Percentiles rank a stretch among this genome's conserved stretches.
These are phyloP conservation scores for Teunomyces tritomae DNA, from an alignment of 805 yeast species.

Conservation along the genomic window DNA sequence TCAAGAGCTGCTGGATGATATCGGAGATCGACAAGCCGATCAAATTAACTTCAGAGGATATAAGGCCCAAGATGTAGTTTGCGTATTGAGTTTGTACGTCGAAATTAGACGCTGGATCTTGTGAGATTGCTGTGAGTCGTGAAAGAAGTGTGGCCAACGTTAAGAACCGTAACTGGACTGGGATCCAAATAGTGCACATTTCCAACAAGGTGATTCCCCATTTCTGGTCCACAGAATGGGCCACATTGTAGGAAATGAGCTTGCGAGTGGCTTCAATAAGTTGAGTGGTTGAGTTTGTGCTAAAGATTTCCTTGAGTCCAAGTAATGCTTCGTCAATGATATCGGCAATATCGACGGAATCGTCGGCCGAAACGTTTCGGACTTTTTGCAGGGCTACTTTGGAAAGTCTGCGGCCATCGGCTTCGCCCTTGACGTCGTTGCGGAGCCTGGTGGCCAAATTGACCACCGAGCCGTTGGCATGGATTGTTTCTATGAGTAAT, in stretches of 20 bases:
- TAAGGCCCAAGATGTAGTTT: slow-evolving; percentile 50
- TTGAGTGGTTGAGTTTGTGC: slow-evolving; percentile 60
- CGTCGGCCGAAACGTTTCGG: slow-evolving; percentile 23
- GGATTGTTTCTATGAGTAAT: slow-evolving; percentile 36
- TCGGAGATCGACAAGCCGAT: slow-evolving; percentile 87
- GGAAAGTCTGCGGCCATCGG: slow-evolving; percentile 19
- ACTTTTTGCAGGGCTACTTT: slow-evolving; percentile 26
- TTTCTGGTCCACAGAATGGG: slow-evolving; percentile 19
- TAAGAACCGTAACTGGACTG: slow-evolving; percentile 71
- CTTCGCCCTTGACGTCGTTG: slow-evolving; percentile 21
- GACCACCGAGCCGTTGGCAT: slow-evolving; percentile 16
- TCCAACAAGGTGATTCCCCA: slow-evolving; percentile 64
- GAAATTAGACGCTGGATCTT: slow-evolving; percentile 10
- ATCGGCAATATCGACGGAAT: slow-evolving; percentile 33
- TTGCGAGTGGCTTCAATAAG: slow-evolving; percentile 55
- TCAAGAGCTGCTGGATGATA: slow-evolving; percentile 57
- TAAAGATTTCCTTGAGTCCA: slow-evolving; percentile 60
- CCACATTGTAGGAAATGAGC: slow-evolving; percentile 41
- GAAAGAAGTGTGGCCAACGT: slow-evolving; percentile 48
- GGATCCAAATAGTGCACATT: slow-evolving; percentile 72
- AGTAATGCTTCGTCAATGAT: slow-evolving; percentile 45
- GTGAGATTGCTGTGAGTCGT: slow-evolving; percentile 22
- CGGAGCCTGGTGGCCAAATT: slow-evolving; percentile 22
- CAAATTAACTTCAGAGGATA: slow-evolving; percentile 78
- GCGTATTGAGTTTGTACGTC: slow-evolving; percentile 40